phyloP scores from a whole-genome alignment of 129 eudicot genomes.

The Erigeron canadensis region DNA sequence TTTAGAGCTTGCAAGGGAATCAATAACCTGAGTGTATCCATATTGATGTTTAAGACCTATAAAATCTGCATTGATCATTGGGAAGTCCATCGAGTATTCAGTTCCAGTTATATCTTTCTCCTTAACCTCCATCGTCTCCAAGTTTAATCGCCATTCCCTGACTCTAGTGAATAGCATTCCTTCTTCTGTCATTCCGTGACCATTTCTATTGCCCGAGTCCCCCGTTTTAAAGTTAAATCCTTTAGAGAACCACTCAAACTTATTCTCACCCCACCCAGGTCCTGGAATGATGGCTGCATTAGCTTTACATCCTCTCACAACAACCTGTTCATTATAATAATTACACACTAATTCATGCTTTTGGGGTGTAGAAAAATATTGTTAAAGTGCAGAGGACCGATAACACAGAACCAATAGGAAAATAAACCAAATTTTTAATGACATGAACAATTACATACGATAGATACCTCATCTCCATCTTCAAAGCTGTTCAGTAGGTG shows the following conservation, averaged over 20 bases:
- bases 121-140: constrained; percentile 26
- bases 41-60: constrained; percentile 30
- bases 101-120: constrained; percentile 33
- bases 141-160: constrained; percentile 38
- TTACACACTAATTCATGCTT: background rate
- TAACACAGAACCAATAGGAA: background rate
- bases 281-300: constrained; percentile 26
- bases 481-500: constrained; percentile 29
- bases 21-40: constrained; percentile 29
- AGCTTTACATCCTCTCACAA: constrained; percentile 34
- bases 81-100: constrained; percentile 33
- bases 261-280: constrained; percentile 33
- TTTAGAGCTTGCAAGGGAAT: constrained; percentile 31
- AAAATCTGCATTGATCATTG: constrained; percentile 26
- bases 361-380: background rate
- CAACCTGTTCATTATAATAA: constrained; percentile 21
- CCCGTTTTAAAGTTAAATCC: constrained; percentile 14
- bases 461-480: constrained; percentile 36
- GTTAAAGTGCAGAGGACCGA: background rate
- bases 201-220: background rate
- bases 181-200: background rate
- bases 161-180: constrained; percentile 34
- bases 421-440: background rate
- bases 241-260: constrained; percentile 36
- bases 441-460: background rate